Conservation (phyloP, 2,329 filamentous ascomycete species). For the Neonectria sp. region DNA sequence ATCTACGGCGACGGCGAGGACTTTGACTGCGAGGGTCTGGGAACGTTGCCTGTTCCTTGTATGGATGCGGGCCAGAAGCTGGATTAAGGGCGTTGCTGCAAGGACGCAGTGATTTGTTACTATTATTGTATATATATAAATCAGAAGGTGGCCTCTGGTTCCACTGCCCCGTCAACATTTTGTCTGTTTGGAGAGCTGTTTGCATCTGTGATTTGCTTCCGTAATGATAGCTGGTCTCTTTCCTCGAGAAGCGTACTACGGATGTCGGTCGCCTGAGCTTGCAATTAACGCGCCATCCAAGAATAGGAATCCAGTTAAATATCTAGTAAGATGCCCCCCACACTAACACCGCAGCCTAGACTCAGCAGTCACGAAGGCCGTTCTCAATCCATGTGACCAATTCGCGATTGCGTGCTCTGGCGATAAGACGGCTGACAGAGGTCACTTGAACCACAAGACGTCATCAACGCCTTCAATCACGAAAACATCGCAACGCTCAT, state of each 20-base stretch:
- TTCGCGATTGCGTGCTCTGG: not conserved
- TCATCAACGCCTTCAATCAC: constrained; percentile 2
- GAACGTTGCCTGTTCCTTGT: constrained; percentile 15
- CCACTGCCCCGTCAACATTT: too few species aligned
- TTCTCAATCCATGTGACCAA: not conserved
- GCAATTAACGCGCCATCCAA: not conserved
- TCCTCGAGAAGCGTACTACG: too few species aligned
- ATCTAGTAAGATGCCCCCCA: too few species aligned
- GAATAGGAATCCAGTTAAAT: not conserved
- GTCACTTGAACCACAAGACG: constrained; percentile 7
- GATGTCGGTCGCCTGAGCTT: too few species aligned
- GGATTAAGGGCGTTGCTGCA: not conserved
- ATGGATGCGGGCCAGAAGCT: constrained; percentile 1
- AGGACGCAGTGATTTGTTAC: not conserved
- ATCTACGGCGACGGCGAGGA: constrained; percentile 17
- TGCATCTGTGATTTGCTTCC: too few species aligned
- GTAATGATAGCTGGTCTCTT: too few species aligned
- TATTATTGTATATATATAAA: not conserved
- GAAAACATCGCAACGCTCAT: constrained; percentile 3
- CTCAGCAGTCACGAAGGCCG: not conserved
- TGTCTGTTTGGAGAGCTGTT: too few species aligned
- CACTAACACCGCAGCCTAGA: not conserved
- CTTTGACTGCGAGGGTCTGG: constrained; percentile 16
- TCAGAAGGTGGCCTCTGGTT: too few species aligned
- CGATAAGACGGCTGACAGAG: not conserved